These are phyloP conservation scores for Nakazawaea pomicola DNA, from an alignment of 805 yeast genomes.

Conservation along the genomic window DNA sequence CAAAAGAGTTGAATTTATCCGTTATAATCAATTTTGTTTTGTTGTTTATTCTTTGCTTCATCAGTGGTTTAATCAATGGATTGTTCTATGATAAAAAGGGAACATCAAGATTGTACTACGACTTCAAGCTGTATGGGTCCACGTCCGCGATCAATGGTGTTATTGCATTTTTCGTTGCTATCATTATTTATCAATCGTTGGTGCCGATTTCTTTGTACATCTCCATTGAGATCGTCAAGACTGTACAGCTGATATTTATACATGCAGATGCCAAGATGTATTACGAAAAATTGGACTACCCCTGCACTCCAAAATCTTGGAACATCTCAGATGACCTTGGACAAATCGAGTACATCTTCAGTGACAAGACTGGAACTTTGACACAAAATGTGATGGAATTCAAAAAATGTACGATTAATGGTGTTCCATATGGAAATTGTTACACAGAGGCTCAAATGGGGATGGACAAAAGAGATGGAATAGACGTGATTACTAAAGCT, in stretches of 20 bases:
- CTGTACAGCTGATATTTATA: conserved; percentile 77
- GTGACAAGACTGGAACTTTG: conserved; percentile 81
- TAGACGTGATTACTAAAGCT: conserved; percentile 63
- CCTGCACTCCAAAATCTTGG: conserved; percentile 84
- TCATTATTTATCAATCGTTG: conserved; percentile 71
- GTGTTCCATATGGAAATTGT: conserved; percentile 69
- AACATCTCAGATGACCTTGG: conserved; percentile 82
- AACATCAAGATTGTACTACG: conserved; percentile 59
- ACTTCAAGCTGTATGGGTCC: conserved; percentile 65
- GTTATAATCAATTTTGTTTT: conserved; percentile 63
- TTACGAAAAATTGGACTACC: conserved; percentile 63
- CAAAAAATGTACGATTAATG: conserved; percentile 74
- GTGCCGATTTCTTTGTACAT: conserved; percentile 82
- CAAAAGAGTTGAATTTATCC: conserved; percentile 66
- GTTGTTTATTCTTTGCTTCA: conserved; percentile 62
- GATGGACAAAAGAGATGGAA: conserved; percentile 69
- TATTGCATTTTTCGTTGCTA: conserved; percentile 68
- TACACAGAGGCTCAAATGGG: conserved; percentile 84
- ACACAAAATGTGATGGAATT: conserved; percentile 86
- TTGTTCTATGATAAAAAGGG: conserved; percentile 42
- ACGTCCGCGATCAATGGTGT: conserved; percentile 64
- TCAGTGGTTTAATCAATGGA: conserved; percentile 70
- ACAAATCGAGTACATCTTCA: conserved; percentile 78
- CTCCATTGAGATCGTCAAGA: conserved; percentile 76
- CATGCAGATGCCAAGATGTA: conserved; percentile 72